Base-by-base conservation (phyloP, 306 rosid species). In the Arachis stenosperma region DNA sequence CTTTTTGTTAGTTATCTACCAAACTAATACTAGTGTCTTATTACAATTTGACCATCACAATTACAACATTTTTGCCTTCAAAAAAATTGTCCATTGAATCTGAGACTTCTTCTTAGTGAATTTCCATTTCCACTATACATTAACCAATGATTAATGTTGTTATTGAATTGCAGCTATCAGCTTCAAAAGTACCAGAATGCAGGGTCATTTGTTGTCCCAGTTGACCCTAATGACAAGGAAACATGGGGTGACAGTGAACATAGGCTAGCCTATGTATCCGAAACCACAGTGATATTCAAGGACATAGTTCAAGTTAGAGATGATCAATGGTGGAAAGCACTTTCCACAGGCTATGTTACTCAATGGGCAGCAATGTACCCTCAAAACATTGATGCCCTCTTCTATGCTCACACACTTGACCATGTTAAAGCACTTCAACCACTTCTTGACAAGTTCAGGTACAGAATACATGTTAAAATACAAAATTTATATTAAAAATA, bases 161-260 rank as follows among this genome's bases (percentile, higher is more conserved):
- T 62, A 48, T 77, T 63, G 57, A 8, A 61, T 63, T 81, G 82
- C 86, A 94, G 99, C 79, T 94, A 94, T 82, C 95, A 88, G 78
- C 96, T 94, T 75, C 98, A 91, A 33, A 94, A 94, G 79, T 90
- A 94, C 80, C 91, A 86, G 87, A 88, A 87, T 67, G 99, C 92
- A 10, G 97, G 93, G 7, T 94, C 97, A 1, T 94, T 86, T 81
- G 99, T 94, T 57, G 88, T 94, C 61, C 99, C 99, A 2, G 92
- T 87, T 43, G 91, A 91, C 29, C 89, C 96, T 33, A 87, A 84
- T 0, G 96, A 94, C 82, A 91, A 84, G 82, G 99, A 94, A 84
- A 94, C 97, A 11, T 94, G 96, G 99, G 99, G 99, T 55, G 98
- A 94, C 13, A 91, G 97, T 77, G 99, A 94, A 76, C 99, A 94